Conservation (phyloP, 768 basidiomycete species). For the Ephemerocybe angulata region DNA sequence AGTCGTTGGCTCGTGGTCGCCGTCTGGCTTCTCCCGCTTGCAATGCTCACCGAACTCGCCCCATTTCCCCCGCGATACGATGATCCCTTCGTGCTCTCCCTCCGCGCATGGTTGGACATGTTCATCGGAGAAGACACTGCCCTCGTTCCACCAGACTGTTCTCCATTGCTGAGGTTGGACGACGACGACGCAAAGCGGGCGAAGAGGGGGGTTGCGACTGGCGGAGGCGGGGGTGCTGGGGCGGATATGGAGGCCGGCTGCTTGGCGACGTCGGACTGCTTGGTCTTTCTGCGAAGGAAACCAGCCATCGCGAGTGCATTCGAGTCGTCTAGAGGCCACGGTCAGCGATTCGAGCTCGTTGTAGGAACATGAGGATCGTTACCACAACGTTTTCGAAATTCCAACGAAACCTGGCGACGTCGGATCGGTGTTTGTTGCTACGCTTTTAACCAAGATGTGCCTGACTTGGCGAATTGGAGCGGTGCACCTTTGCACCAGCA, state of each 20-base stretch:
- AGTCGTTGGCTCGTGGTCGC: conserved; percentile 8
- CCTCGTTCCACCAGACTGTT: conserved; percentile 18
- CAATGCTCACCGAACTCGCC: conserved; percentile 15
- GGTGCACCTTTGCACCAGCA: neutral
- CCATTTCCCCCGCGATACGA: conserved; percentile 10
- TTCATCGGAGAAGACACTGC: conserved; percentile 38
- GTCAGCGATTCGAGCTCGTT: neutral
- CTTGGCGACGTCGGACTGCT: conserved; percentile 23
- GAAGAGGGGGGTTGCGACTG: neutral
- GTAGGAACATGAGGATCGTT: neutral
- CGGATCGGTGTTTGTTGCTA: neutral
- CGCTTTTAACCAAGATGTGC: neutral
- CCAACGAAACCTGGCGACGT: neutral
- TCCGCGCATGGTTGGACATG: conserved; percentile 21
- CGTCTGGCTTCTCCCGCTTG: conserved; percentile 14
- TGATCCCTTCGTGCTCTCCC: conserved; percentile 11
- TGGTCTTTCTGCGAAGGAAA: conserved; percentile 52
- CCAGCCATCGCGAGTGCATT: conserved; percentile 41
- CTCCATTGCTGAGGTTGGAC: conserved; percentile 3
- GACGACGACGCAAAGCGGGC: neutral
- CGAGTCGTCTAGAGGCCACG: neutral
- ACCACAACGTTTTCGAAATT: neutral
- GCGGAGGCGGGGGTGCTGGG: neutral
- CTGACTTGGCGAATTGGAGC: neutral
- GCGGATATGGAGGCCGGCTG: neutral